Base-by-base conservation (phyloP, 2,329 filamentous ascomycete species). In the Metarhizium anisopliae region DNA sequence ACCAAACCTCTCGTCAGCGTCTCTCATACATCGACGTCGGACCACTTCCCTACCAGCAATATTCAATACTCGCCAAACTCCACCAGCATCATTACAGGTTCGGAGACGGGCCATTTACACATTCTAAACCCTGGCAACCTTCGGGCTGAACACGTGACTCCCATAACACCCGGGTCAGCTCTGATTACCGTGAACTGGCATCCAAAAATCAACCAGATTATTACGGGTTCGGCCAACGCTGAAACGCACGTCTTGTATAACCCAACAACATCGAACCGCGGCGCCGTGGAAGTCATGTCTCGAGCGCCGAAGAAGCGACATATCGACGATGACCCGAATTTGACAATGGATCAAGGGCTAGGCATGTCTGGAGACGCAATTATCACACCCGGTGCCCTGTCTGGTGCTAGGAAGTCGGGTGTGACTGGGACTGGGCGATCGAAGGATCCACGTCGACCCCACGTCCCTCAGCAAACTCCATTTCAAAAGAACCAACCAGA, bases 71-170 rank as follows among this genome's bases (percentile, higher is more conserved):
- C 90, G 35, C 92, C 93, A 4, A 89, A 85, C 61, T 87, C 86
- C 1, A 84, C 88, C 4, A 89, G 85, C 71, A 88, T 99, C 67
- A 82, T 99, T 63, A 96, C 92, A 1, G 94, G 94, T 35, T 96
- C 93, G 1, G 82, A 83, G 40, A 85, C 86, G 0, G 94, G 94
- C 6, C 83, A 95, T 67, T 81, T 99, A 30, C 89, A 96, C 71
- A 94, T 99, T 58, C 75, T 99, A 57, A 97, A 96, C 66, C 89
- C 94, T 1, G 94, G 91, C 43, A 97, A 95, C 52, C 78, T 99
- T 55, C 85, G 82, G 56, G 80, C 92, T 1, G 92, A 96, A 67
- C 83, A 90, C 35, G 84, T 93, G 55, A 95, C 93, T 2, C 87
- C 90, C 3, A 84, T 99, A n/a, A 96, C 93, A 0, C 86, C 90